These are phyloP conservation scores for Aspergillus sergii DNA, from an alignment of 2,329 filamentous ascomycete genomes.

Conservation along the genomic window DNA sequence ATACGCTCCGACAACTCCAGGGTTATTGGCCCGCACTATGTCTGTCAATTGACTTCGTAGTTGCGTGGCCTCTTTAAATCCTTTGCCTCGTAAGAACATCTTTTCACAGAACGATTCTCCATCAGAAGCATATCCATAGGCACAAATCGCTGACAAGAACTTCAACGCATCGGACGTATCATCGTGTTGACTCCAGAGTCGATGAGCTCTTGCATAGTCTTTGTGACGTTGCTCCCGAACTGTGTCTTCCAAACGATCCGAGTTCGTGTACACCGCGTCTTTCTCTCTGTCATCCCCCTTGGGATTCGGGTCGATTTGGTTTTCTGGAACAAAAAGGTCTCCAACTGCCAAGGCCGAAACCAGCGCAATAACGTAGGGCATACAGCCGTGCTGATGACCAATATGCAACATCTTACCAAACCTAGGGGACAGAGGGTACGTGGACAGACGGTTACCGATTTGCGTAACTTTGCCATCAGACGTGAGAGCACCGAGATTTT, in stretches of 20 bases:
- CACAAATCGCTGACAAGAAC: constrained; percentile 82
- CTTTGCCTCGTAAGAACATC: constrained; percentile 86
- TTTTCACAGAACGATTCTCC: constrained; percentile 73
- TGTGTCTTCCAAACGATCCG: constrained; percentile 72
- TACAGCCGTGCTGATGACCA: constrained; percentile 77
- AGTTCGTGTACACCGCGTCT: constrained; percentile 57
- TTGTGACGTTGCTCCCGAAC: constrained; percentile 66
- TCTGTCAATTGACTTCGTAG: constrained; percentile 81
- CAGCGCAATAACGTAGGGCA: constrained; percentile 83
- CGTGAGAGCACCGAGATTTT: constrained; percentile 80
- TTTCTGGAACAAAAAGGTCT: constrained; percentile 83
- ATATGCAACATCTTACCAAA: constrained; percentile 91
- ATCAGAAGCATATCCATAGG: constrained; percentile 73
- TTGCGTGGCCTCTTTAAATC: constrained; percentile 81
- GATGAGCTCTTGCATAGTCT: constrained; percentile 71
- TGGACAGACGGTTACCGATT: constrained; percentile 77
- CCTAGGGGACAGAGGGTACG: constrained; percentile 86
- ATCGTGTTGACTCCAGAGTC: constrained; percentile 78
- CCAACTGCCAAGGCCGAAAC: constrained; percentile 87
- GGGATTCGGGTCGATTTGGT: constrained; percentile 67
- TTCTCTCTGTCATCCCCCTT: constrained; percentile 41
- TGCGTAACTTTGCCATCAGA: constrained; percentile 73
- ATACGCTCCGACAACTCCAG: constrained; percentile 47
- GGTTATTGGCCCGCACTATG: constrained; percentile 75
- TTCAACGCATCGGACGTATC: constrained; percentile 87